phyloP scores from a whole-genome alignment of 805 yeast genomes.

The Starmerella ratchasimensis region DNA sequence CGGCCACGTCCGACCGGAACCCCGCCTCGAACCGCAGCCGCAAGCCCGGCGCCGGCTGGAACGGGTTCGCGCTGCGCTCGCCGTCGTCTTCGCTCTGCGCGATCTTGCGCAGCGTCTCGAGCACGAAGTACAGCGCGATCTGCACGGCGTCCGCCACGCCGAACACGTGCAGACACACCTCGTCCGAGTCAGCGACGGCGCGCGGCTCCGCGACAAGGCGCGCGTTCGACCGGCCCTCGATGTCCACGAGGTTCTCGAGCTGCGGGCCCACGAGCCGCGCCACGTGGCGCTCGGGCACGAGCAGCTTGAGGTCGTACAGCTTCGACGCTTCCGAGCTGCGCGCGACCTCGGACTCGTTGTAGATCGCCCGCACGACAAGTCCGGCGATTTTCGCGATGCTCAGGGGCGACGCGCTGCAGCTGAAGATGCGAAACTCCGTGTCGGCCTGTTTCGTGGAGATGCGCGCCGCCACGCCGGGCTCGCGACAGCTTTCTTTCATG shows the following conservation, averaged over 20 bases:
- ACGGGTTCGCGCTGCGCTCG: neutral
- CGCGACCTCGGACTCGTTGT: slow-evolving; percentile 46
- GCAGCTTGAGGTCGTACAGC: slow-evolving; percentile 42
- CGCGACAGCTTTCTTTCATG: slow-evolving; percentile 11
- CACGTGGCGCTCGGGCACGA: slow-evolving; percentile 67
- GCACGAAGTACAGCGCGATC: slow-evolving; percentile 60
- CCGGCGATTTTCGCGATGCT: slow-evolving; percentile 75
- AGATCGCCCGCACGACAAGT: slow-evolving; percentile 48
- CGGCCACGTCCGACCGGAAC: neutral
- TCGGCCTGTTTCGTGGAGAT: slow-evolving; percentile 30
- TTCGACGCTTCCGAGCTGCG: slow-evolving; percentile 44
- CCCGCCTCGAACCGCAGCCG: neutral
- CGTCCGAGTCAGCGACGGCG: slow-evolving; percentile 62
- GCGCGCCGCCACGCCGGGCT: slow-evolving; percentile 14
- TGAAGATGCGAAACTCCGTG: slow-evolving; percentile 59
- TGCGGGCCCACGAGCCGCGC: slow-evolving; percentile 66
- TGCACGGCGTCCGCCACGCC: slow-evolving; percentile 84
- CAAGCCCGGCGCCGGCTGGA: neutral
- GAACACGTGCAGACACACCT: slow-evolving; percentile 50
- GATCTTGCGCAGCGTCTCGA: slow-evolving; percentile 34
- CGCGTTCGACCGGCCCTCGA: slow-evolving; percentile 72
- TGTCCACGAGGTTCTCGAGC: slow-evolving; percentile 63
- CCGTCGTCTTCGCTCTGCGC: neutral
- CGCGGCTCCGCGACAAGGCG: slow-evolving; percentile 58
- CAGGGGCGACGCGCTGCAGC: slow-evolving; percentile 61